Evolutionary conservation across 345 rosid species (phyloP).

Genomic region (Turritis glabra): DNA sequence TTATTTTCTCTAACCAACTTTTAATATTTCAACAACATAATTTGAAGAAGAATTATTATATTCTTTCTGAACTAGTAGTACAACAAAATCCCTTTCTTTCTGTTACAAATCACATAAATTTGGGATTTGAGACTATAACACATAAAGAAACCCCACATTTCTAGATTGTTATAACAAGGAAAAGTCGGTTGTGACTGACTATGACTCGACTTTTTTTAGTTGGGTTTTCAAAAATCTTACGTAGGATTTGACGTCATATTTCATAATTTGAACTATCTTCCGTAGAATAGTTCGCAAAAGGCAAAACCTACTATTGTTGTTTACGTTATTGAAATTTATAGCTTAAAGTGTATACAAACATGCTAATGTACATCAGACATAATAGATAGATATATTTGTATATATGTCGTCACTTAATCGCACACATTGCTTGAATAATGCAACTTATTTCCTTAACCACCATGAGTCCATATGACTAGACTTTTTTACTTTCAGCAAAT

Average conservation of each 20-base stretch:
- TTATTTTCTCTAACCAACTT: constrained; percentile 33
- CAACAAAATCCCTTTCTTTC: constrained; percentile 28
- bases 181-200: constrained; percentile 18
- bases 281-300: too few relatives aligned
- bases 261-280: background rate
- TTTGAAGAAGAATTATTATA: constrained; percentile 12
- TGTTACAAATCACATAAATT: constrained; percentile 27
- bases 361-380: background rate
- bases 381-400: background rate
- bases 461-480: too few relatives aligned
- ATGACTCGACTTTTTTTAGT: background rate
- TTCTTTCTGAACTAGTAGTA: constrained; percentile 21
- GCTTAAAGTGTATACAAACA: background rate
- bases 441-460: background rate
- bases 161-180: background rate
- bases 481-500: background rate
- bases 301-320: background rate
- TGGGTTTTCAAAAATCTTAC: background rate
- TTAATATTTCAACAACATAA: constrained; percentile 15
- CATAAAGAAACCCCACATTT: constrained; percentile 24
- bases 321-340: background rate
- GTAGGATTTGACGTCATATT: background rate
- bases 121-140: constrained; percentile 14
- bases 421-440: constrained; percentile 15
- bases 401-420: background rate